These are phyloP conservation scores for Saccharomycopsis synnaedendra DNA, from an alignment of 805 yeast species.

Conservation along the genomic window DNA sequence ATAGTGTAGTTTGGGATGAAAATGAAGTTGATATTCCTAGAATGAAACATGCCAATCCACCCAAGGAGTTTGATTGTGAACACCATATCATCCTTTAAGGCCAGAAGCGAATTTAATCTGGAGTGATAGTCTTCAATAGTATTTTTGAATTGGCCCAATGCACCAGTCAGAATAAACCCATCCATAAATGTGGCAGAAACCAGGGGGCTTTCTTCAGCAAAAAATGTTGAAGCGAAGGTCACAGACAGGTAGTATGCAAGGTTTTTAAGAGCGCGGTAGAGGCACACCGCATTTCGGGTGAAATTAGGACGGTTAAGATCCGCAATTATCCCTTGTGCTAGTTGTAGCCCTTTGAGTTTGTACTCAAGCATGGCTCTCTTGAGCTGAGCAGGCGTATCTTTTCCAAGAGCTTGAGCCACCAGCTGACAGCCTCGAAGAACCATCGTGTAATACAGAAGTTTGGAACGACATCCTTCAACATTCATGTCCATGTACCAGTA, in stretches of 20 bases:
- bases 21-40: background rate
- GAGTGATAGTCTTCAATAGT: background rate
- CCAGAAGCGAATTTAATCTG: background rate
- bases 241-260: too few species aligned
- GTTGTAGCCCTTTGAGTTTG: background rate
- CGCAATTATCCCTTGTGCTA: slow-evolving; percentile 6
- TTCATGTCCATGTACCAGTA: slow-evolving; percentile 4
- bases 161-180: background rate
- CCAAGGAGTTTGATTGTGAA: too few species aligned
- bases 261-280: background rate
- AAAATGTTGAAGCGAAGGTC: too few species aligned
- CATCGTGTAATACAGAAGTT: background rate
- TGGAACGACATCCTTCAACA: background rate
- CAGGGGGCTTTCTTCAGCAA: too few species aligned
- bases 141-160: background rate
- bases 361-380: background rate
- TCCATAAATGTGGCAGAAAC: background rate
- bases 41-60: background rate
- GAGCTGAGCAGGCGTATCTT: background rate
- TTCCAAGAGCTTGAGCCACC: background rate
- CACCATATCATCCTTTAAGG: background rate
- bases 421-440: background rate
- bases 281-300: background rate
- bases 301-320: background rate
- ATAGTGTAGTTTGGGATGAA: background rate